Conservation (phyloP, 106 monocot species). For the Acanthochlamys bracteata region DNA sequence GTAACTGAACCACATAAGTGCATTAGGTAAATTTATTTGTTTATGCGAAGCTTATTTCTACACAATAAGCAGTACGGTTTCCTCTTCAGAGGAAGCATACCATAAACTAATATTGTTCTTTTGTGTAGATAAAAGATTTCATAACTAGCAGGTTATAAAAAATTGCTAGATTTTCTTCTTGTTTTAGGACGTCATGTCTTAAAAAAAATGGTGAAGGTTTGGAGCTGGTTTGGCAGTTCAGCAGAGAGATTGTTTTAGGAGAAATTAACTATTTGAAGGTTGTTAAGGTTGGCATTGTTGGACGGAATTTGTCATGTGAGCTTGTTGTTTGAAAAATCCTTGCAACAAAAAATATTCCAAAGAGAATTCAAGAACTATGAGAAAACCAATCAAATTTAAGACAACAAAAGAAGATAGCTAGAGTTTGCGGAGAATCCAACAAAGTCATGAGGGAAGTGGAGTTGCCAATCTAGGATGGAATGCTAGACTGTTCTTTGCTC, state of each 20-base stretch:
- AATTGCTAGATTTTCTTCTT: no score
- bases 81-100: no score
- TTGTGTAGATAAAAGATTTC: no score
- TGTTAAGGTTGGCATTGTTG: conserved; percentile 44
- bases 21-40: no score
- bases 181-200: no score
- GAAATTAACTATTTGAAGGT: conserved; percentile 50
- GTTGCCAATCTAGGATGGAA: conserved; percentile 44
- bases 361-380: conserved; percentile 50
- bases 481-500: conserved; percentile 46
- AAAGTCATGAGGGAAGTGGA: conserved; percentile 46
- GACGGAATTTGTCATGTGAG: conserved; percentile 53
- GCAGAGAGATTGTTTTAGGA: conserved; percentile 61
- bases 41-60: no score
- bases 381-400: no score
- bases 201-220: conserved; percentile 44
- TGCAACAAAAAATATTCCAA: conserved; percentile 40
- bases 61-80: no score
- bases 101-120: no score
- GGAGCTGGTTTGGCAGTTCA: conserved; percentile 58
- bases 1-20: no score
- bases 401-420: neutral
- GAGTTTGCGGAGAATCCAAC: conserved; percentile 57
- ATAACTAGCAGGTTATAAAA: no score
- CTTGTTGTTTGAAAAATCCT: conserved; percentile 59